Evolutionary conservation across 192 early-diverging fungal genomes (phyloP).

Genomic region (Coemansia sp.): DNA sequence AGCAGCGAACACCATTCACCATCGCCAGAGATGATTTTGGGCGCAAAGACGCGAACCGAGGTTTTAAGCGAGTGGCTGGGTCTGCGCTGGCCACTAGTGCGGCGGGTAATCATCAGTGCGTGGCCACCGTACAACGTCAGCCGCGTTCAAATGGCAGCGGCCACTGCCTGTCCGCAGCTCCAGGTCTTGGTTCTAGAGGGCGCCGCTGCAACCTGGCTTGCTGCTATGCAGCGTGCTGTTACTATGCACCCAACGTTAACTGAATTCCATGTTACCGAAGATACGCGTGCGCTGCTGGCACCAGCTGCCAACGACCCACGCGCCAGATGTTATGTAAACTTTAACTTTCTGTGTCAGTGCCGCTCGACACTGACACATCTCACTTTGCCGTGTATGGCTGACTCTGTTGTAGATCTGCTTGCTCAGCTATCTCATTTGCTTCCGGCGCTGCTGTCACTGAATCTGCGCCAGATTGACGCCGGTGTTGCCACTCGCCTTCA

Average conservation of each 20-base stretch:
- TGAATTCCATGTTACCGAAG: slow-evolving; percentile 40
- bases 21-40: not conserved
- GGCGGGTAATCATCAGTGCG: slow-evolving; percentile 28
- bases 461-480: slow-evolving; percentile 39
- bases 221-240: slow-evolving; percentile 28
- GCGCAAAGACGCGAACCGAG: slow-evolving; percentile 35
- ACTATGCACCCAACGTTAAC: slow-evolving; percentile 18
- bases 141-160: slow-evolving; percentile 27
- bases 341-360: slow-evolving; percentile 11
- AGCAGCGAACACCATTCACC: not conserved
- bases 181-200: slow-evolving; percentile 30
- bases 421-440: slow-evolving; percentile 19
- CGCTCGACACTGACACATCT: slow-evolving; percentile 31
- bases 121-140: slow-evolving; percentile 48
- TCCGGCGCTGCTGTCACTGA: slow-evolving; percentile 21
- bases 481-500: slow-evolving; percentile 19
- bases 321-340: slow-evolving; percentile 6
- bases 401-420: slow-evolving; percentile 27
- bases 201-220: slow-evolving; percentile 34
- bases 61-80: slow-evolving; percentile 40
- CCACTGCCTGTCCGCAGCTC: slow-evolving; percentile 18
- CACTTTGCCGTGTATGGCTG: slow-evolving; percentile 40
- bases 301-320: slow-evolving; percentile 27
- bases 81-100: slow-evolving; percentile 19
- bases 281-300: slow-evolving; percentile 34